Conservation (phyloP, 441 rosid genomes). For the Manihot esculenta region DNA sequence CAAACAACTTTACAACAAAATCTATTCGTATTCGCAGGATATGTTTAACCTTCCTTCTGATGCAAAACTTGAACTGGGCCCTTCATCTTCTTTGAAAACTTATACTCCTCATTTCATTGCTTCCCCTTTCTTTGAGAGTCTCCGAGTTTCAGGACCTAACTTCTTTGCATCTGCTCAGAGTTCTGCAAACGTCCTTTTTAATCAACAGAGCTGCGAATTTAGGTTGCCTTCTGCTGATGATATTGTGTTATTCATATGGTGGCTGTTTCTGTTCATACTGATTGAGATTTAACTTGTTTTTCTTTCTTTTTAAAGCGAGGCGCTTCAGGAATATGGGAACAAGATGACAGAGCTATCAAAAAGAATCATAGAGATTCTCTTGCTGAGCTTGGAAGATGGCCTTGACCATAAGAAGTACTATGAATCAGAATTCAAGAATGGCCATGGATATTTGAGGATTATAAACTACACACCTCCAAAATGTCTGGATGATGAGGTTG, state of each 20-base stretch:
- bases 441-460: conserved; percentile 55
- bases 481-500: conserved; percentile 33
- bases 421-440: conserved; percentile 42
- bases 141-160: conserved; percentile 47
- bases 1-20: conserved; percentile 31
- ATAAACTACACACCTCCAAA: conserved; percentile 46
- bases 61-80: conserved; percentile 48
- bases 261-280: too few relatives aligned
- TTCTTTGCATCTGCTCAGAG: conserved; percentile 46
- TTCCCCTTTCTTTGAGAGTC: conserved; percentile 55
- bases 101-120: conserved; percentile 55
- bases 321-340: conserved; percentile 44
- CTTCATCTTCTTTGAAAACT: conserved; percentile 38
- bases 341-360: conserved; percentile 44
- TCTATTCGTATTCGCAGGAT: conserved; percentile 33
- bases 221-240: too few relatives aligned
- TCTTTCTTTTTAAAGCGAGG: conserved; percentile 24
- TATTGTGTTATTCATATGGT: too few relatives aligned
- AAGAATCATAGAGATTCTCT: conserved; percentile 36
- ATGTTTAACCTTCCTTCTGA: conserved; percentile 45
- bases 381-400: conserved; percentile 35
- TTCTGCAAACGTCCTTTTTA: conserved; percentile 36
- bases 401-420: conserved; percentile 26
- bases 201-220: conserved; percentile 32
- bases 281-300: too few relatives aligned